phyloP scores from a whole-genome alignment of 768 basidiomycete species.

The Leucocoprinus sp. region DNA sequence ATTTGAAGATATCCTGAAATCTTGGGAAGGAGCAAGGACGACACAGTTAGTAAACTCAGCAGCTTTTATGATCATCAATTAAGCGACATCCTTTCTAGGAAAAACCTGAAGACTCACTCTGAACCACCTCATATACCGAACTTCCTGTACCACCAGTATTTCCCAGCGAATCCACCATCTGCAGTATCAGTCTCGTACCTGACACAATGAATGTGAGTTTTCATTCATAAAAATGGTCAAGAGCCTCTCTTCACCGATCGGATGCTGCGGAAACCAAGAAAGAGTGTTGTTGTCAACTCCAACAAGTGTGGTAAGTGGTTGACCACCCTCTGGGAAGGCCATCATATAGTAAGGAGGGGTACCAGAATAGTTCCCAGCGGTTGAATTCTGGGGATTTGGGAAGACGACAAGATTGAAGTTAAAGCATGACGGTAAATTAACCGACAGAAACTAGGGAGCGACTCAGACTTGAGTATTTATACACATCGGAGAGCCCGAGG shows the following conservation, averaged over 20 bases:
- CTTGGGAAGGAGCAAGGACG: slow-evolving; percentile 14
- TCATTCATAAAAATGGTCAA: not conserved
- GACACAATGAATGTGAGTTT: not conserved
- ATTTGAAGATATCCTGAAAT: slow-evolving; percentile 30
- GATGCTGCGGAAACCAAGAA: slow-evolving; percentile 31
- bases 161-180: slow-evolving; percentile 35
- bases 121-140: slow-evolving; percentile 25
- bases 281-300: slow-evolving; percentile 26
- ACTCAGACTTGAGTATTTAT: not conserved
- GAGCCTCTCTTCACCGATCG: slow-evolving; percentile 25
- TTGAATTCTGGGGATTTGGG: slow-evolving; percentile 6
- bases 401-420: not conserved
- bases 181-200: slow-evolving; percentile 38
- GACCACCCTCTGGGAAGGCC: slow-evolving; percentile 29
- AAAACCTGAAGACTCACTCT: too few relatives aligned
- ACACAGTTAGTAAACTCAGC: slow-evolving; percentile 27
- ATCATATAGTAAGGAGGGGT: slow-evolving; percentile 35
- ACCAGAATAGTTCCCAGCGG: slow-evolving; percentile 13
- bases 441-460: not conserved
- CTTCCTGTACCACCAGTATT: slow-evolving; percentile 33
- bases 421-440: slow-evolving; percentile 8
- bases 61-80: too few relatives aligned
- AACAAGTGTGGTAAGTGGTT: slow-evolving; percentile 25
- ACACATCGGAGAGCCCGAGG: not conserved
- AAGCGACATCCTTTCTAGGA: too few relatives aligned